Conservation (phyloP, 2,329 filamentous ascomycete species). For the Botryotinia narcissicola region DNA sequence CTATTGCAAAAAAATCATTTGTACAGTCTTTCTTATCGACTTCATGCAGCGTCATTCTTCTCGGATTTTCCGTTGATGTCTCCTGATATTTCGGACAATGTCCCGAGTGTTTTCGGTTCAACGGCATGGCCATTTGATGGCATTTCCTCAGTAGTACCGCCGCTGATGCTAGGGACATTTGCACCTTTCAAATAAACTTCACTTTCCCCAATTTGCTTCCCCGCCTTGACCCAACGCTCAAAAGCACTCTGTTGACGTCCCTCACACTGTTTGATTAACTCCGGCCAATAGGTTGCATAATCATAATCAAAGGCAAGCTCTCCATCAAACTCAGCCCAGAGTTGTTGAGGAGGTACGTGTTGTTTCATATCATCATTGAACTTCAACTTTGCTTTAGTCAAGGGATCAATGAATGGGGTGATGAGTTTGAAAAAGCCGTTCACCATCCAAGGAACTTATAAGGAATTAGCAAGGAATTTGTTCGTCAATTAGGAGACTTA, state of each 20-base stretch:
- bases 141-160: slow-evolving; percentile 10
- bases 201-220: slow-evolving; percentile 78
- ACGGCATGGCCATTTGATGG: slow-evolving; percentile 6
- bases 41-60: background rate
- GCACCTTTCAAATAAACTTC: slow-evolving; percentile 83
- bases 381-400: slow-evolving; percentile 92
- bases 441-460: slow-evolving; percentile 81
- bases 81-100: slow-evolving; percentile 5
- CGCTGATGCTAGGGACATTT: slow-evolving; percentile 31
- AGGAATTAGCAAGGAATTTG: slow-evolving; percentile 24
- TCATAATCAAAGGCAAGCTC: slow-evolving; percentile 89
- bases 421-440: slow-evolving; percentile 95
- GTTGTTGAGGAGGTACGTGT: slow-evolving; percentile 77
- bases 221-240: slow-evolving; percentile 74
- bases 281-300: slow-evolving; percentile 85
- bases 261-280: slow-evolving; percentile 68
- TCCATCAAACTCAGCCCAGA: slow-evolving; percentile 74
- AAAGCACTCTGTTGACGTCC: slow-evolving; percentile 61
- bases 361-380: slow-evolving; percentile 90
- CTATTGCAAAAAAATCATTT: background rate
- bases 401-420: slow-evolving; percentile 91
- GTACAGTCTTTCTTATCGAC: background rate
- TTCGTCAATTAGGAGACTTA: slow-evolving; percentile 45
- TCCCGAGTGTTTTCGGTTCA: slow-evolving; percentile 3
- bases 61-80: background rate